Percentiles rank a stretch among this genome's conserved stretches.
phyloP scores from a whole-genome alignment of 2,329 filamentous ascomycete genomes.

The Trichoderma arundinaceum region DNA sequence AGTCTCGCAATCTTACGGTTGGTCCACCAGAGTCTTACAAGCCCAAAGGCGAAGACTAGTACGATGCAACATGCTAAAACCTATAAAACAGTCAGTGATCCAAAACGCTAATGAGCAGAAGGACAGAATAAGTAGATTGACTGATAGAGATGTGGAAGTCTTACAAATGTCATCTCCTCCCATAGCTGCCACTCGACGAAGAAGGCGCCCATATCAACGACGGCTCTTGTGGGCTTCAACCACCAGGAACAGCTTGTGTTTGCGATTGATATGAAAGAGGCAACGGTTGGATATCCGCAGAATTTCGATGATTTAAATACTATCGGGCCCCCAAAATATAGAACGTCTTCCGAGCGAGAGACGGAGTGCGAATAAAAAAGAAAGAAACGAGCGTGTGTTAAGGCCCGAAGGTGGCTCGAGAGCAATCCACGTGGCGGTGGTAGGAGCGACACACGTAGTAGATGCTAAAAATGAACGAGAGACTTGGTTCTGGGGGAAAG shows the following conservation, averaged over 20 bases:
- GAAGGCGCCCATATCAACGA: slow-evolving; percentile 53
- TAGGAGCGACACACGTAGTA: slow-evolving; percentile 23
- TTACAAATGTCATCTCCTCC: slow-evolving; percentile 90
- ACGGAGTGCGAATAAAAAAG: not conserved
- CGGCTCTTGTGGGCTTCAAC: not conserved
- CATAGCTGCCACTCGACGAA: slow-evolving; percentile 77
- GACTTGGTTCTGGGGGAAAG: not conserved
- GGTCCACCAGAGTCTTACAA: slow-evolving; percentile 69
- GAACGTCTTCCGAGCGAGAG: not conserved
- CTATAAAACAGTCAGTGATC: slow-evolving; percentile 50
- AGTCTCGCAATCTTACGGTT: slow-evolving; percentile 62
- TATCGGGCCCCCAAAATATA: not conserved
- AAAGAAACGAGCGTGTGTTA: slow-evolving; percentile 11
- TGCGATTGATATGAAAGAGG: not conserved
- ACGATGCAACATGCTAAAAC: slow-evolving; percentile 74
- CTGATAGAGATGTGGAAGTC: slow-evolving; percentile 43
- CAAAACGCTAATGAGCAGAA: not conserved
- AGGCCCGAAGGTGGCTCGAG: slow-evolving; percentile 26
- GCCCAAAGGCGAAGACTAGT: slow-evolving; percentile 70
- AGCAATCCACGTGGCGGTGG: slow-evolving; percentile 29
- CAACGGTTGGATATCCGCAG: not conserved
- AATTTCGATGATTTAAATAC: not conserved
- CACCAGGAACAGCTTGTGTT: not conserved
- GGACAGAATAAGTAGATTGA: not conserved
- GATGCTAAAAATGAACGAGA: not conserved